Evolutionary conservation across 1,139 yeast genomes (phyloP).

Genomic region (Meyerozyma athensensis): DNA sequence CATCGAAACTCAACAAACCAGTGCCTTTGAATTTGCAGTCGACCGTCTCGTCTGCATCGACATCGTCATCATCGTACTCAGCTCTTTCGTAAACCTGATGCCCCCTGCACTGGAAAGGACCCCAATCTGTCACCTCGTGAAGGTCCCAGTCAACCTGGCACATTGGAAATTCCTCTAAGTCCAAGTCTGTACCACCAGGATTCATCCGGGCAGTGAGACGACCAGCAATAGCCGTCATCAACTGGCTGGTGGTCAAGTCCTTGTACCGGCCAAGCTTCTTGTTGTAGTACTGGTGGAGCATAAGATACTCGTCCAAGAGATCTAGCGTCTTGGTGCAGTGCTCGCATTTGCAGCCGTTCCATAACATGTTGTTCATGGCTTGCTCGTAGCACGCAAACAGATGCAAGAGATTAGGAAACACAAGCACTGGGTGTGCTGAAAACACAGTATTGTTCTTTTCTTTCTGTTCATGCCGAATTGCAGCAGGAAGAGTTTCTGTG

Average conservation of each 20-base stretch:
- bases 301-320: conserved; percentile 51
- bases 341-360: conserved; percentile 71
- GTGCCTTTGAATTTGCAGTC: conserved; percentile 16
- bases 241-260: conserved; percentile 56
- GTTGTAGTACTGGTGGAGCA: conserved; percentile 59
- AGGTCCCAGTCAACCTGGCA: conserved; percentile 32
- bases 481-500: conserved; percentile 42
- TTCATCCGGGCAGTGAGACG: conserved; percentile 32
- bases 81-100: conserved; percentile 32
- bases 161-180: conserved; percentile 21
- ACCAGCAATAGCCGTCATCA: conserved; percentile 50
- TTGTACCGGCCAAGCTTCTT: conserved; percentile 39
- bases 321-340: conserved; percentile 48
- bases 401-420: conserved; percentile 56
- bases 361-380: conserved; percentile 59
- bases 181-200: conserved; percentile 20
- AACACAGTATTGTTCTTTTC: not conserved
- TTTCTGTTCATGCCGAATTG: conserved; percentile 16
- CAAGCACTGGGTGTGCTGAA: conserved; percentile 21
- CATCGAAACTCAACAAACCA: conserved; percentile 14
- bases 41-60: conserved; percentile 20
- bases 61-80: conserved; percentile 33
- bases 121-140: conserved; percentile 17
- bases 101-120: conserved; percentile 33
- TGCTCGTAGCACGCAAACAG: conserved; percentile 65